Percentiles rank a stretch among this genome's conserved stretches.
phyloP scores from a whole-genome alignment of 805 yeast genomes.

The Helenozyma rhizophorensis region DNA sequence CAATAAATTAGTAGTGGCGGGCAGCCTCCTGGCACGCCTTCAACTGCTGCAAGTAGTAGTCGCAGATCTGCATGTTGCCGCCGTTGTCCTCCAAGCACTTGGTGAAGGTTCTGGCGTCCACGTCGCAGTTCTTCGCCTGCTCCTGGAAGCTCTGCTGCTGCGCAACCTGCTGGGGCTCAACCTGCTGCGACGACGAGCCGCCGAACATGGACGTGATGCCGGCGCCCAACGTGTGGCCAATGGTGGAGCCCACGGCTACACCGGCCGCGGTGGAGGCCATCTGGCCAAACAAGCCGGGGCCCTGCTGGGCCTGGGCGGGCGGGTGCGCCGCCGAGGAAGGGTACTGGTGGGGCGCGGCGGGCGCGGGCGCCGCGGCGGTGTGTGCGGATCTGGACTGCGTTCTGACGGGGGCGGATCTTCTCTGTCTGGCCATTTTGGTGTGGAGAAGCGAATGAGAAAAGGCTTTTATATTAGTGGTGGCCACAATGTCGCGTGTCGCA shows the following conservation, averaged over 20 bases:
- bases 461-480: no score
- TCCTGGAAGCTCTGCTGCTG: constrained; percentile 35
- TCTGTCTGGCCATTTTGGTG: constrained; percentile 45
- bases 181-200: constrained; percentile 52
- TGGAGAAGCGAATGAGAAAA: no score
- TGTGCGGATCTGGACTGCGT: constrained; percentile 66
- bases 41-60: constrained; percentile 93
- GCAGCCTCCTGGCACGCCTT: constrained; percentile 97
- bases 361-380: constrained; percentile 62
- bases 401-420: constrained; percentile 48
- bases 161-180: constrained; percentile 34
- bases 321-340: constrained; percentile 43
- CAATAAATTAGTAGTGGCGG: constrained; percentile 75
- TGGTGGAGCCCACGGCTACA: constrained; percentile 97
- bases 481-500: no score
- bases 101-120: constrained; percentile 91
- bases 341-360: constrained; percentile 15
- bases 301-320: constrained; percentile 33
- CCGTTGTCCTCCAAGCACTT: constrained; percentile 89
- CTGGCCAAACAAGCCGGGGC: constrained; percentile 89
- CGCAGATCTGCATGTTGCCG: constrained; percentile 97
- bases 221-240: constrained; percentile 95
- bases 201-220: constrained; percentile 89
- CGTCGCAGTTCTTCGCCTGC: constrained; percentile 68
- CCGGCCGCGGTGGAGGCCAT: constrained; percentile 99